Base-by-base conservation (phyloP, 257 asterid genomes). In the Capsicum pubescens region DNA sequence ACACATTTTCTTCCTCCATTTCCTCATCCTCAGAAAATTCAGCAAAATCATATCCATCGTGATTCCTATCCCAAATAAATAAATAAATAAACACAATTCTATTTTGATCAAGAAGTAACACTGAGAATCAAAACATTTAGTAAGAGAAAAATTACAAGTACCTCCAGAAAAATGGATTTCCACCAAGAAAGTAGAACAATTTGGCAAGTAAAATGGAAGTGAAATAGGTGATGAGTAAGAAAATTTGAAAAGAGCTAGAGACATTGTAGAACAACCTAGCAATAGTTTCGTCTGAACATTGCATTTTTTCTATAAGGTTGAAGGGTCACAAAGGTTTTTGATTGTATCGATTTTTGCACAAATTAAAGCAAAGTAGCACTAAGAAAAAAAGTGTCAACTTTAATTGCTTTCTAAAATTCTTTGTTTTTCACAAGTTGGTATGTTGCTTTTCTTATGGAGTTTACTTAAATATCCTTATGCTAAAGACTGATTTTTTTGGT, bases 151-250 rank as follows among this genome's bases (percentile, higher is more conserved):
- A 81, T 81, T 6, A 11, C 1, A 85, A 16, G 13, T 71, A 94
- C 99, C 98, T 94, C 83, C 86, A 92, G 83, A 88, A 86, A 72
- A 92, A 90, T 3, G 93, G 93, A 81, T 91, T 92, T 86, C 91
- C 99, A 70, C 98, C 99, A 74, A 94, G 86, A 84, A 93, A 91
- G 85, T 83, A 79, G 91, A 95, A 91, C 83, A 93, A 61, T 74
- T 89, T 90, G 67, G 93, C 87, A 59, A 95, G 95, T 19, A 93
- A 87, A 82, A 93, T 91, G 89, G 95, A 92, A 84, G 94, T 90
- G 93, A 93, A 82, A 64, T 95, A 93, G 90, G 93, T 91, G 94
- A 95, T 90, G 90, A 94, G 84, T 88, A 90, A 83, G 88, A 95
- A 90, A 74, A 95, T 95, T 26, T 86, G 90, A 85, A 91, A 90